These are phyloP conservation scores for Anisogramma anomala DNA, from an alignment of 2,329 filamentous ascomycete species.

Conservation along the genomic window DNA sequence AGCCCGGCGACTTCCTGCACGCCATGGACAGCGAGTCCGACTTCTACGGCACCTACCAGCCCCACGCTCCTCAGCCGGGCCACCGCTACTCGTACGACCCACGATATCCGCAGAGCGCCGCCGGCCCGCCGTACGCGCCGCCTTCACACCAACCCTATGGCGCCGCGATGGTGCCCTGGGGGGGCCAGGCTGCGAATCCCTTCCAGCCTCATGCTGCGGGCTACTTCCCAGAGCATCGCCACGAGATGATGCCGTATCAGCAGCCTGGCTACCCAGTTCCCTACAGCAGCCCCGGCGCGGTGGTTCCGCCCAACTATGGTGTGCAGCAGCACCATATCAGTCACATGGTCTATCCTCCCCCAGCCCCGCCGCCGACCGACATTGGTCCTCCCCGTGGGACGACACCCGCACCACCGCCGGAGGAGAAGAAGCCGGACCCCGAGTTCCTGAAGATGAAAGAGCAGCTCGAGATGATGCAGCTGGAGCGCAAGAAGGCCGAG, in stretches of 20 bases:
- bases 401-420: slow-evolving; percentile 29
- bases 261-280: slow-evolving; percentile 21
- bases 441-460: slow-evolving; percentile 51
- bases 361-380: slow-evolving; percentile 32
- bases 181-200: slow-evolving; percentile 26
- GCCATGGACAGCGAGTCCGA: slow-evolving; percentile 49
- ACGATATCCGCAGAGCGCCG: slow-evolving; percentile 36
- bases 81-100: slow-evolving; percentile 20
- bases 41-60: slow-evolving; percentile 36
- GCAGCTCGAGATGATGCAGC: slow-evolving; percentile 42
- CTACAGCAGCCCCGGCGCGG: slow-evolving; percentile 21
- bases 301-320: slow-evolving; percentile 15
- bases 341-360: slow-evolving; percentile 28
- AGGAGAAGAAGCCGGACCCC: slow-evolving; percentile 32
- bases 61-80: neutral
- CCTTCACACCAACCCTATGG: slow-evolving; percentile 23
- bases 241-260: slow-evolving; percentile 42
- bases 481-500: slow-evolving; percentile 33
- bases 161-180: slow-evolving; percentile 38
- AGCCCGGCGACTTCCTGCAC: slow-evolving; percentile 7
- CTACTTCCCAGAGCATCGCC: slow-evolving; percentile 31
- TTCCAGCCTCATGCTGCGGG: slow-evolving; percentile 24
- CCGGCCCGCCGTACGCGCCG: slow-evolving; percentile 29
- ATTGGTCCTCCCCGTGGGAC: slow-evolving; percentile 26
- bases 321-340: slow-evolving; percentile 27